Evolutionary conservation across 495 filamentous ascomycete genomes (phyloP).

Genomic region (Daldinia loculata): DNA sequence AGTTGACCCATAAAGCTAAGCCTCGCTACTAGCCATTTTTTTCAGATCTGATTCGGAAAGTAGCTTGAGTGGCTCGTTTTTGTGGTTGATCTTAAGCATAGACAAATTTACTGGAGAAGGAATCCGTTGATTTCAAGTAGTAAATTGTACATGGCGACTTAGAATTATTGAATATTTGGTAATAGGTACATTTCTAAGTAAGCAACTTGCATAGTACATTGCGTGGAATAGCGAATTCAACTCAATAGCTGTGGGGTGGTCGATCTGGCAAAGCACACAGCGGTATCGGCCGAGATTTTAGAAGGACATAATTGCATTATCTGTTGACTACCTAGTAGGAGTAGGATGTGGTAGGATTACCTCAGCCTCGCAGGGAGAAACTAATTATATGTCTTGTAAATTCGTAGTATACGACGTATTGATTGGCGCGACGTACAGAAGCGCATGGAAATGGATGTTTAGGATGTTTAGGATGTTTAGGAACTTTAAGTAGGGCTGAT

Average conservation of each 20-base stretch:
- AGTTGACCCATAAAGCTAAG: too few relatives aligned
- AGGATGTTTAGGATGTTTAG: background rate
- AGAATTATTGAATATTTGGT: background rate
- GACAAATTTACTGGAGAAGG: too few relatives aligned
- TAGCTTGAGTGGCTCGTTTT: too few relatives aligned
- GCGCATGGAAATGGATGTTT: too few relatives aligned
- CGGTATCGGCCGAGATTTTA: slow-evolving; percentile 1
- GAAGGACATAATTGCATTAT: background rate
- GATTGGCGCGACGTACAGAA: too few relatives aligned
- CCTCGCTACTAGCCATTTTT: too few relatives aligned
- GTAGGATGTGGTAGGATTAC: background rate
- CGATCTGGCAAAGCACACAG: background rate
- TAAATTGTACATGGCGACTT: background rate
- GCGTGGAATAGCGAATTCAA: background rate
- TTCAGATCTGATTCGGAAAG: too few relatives aligned
- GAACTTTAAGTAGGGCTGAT: slow-evolving; percentile 2
- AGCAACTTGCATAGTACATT: background rate
- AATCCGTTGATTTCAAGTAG: background rate
- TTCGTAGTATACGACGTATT: background rate
- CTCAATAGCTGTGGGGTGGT: background rate
- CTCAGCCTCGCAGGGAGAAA: background rate
- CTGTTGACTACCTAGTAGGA: background rate
- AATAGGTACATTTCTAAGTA: background rate
- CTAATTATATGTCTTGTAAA: background rate
- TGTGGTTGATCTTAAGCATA: too few relatives aligned